Evolutionary conservation across 73 alveolate species (phyloP).

Genomic region (Paramecium caudatum): DNA sequence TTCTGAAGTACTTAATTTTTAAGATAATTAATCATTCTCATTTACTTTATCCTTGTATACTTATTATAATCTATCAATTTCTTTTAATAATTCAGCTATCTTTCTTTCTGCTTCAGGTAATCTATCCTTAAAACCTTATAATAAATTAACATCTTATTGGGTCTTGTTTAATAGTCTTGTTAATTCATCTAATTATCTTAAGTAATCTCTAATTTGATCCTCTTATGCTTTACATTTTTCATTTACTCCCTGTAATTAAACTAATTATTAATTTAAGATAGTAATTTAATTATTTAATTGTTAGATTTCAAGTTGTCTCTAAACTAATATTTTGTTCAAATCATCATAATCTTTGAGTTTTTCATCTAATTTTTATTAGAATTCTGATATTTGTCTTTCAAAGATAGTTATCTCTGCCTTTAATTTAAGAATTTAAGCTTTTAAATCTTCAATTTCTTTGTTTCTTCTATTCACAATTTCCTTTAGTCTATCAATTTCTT

Average conservation of each 20-base stretch:
- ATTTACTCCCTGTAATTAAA: background rate
- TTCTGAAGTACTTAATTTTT: slow-evolving; percentile 40
- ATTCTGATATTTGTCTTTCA: background rate
- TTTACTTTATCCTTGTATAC: background rate
- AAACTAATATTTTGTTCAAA: background rate
- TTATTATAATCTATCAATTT: slow-evolving; percentile 38
- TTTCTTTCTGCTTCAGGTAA: slow-evolving; percentile 23
- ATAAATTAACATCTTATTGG: slow-evolving; percentile 1
- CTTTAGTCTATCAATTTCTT: slow-evolving; percentile 60
- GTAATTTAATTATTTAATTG: slow-evolving; percentile 26
- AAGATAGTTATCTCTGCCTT: background rate
- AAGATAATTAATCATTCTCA: slow-evolving; percentile 41
- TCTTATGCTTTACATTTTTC: slow-evolving; percentile 14
- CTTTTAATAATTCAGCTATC: background rate
- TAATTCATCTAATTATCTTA: slow-evolving; percentile 42
- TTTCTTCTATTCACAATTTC: slow-evolving; percentile 20
- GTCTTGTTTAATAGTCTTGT: slow-evolving; percentile 15
- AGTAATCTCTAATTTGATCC: slow-evolving; percentile 17
- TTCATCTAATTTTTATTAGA: background rate
- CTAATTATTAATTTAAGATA: slow-evolving; percentile 14
- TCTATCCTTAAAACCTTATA: slow-evolving; percentile 53
- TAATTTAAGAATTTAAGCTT: slow-evolving; percentile 10
- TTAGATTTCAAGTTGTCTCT: slow-evolving; percentile 46
- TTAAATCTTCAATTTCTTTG: slow-evolving; percentile 50
- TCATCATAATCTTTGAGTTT: slow-evolving; percentile 22